Evolutionary conservation across 345 rosid species (phyloP), one percentile per base, ranked within the genome.

Genomic region (Citrus sp.): DNA sequence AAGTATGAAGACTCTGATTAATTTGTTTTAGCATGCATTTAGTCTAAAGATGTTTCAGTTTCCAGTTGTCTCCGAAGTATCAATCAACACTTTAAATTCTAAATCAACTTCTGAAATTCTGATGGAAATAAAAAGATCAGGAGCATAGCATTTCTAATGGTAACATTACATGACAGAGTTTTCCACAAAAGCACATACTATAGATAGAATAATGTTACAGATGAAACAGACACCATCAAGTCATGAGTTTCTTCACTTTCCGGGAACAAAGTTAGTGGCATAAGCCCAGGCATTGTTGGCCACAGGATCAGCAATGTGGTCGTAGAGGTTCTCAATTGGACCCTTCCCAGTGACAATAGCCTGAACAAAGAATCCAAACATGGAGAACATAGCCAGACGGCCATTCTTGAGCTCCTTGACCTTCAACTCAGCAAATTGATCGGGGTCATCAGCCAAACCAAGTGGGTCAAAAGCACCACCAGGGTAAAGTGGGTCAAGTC

Each of bases 251-350:
- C 70, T 80, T 95, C 89, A 95, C 62, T 95, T 92, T 76, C 97
- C 99, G 18, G 99, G 98, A 24, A 89, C 99, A 63, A 95, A 93
- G 96, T 93, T 93, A n/a, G 98, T 93, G 81, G 98, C 98, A 67
- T 80, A 92, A 68, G 98, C 95, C 98, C 99, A 95, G 3, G 99
- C 99, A 54, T 92, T 95, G 98, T 95, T 93, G 81, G 92, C 85
- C 4, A 86, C 91, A 0, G 98, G 99, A 82, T 93, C 98, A 5
- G 99, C 99, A 75, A 95, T 1, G 40, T 95, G 99, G 84, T 95
- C 99, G 19, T 2, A 83, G 30, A 95, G 88, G 89, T 95, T 95
- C 93, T 95, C 96, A 16, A 95, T 81, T 1, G 99, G 99, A 58
- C 98, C 99, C 86, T 93, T 93, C 78, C 99, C 98, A 1, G 96